Conservation (phyloP, 2,329 filamentous ascomycete genomes). For the Helotiales sp. region DNA sequence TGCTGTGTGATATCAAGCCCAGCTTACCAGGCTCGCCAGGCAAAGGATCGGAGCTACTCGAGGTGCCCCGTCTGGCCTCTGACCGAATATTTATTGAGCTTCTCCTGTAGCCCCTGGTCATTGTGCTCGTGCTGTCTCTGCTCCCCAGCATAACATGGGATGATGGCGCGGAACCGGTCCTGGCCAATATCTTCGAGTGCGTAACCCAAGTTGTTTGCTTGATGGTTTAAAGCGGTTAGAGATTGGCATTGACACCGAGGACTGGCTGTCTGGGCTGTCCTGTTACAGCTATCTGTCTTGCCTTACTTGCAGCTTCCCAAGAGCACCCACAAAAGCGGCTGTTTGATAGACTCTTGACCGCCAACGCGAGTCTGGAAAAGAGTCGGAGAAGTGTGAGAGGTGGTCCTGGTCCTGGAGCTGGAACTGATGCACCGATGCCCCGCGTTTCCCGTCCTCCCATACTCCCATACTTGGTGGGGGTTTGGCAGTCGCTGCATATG, state of each 20-base stretch:
- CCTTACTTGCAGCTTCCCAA: not conserved
- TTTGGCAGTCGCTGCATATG: too few relatives aligned
- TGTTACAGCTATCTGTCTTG: not conserved
- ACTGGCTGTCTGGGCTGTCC: not conserved
- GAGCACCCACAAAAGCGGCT: not conserved
- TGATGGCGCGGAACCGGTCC: not conserved
- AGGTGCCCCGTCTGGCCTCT: not conserved
- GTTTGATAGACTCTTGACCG: not conserved
- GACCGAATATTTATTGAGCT: constrained; percentile 14
- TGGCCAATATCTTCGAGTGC: not conserved
- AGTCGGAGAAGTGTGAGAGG: not conserved
- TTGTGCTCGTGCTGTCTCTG: constrained; percentile 12
- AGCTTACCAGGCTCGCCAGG: too few relatives aligned
- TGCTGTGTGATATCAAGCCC: constrained; percentile 7
- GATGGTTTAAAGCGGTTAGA: not conserved
- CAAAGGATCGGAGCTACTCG: not conserved
- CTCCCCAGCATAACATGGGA: not conserved
- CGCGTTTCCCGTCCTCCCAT: not conserved
- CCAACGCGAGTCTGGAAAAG: not conserved
- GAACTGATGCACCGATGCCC: too few relatives aligned
- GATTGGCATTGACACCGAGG: not conserved
- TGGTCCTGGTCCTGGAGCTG: too few relatives aligned
- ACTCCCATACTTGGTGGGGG: too few relatives aligned
- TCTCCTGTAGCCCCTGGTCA: constrained; percentile 8
- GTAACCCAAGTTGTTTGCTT: not conserved